Base-by-base conservation (phyloP, 805 yeast species). In the Saccharomyces kudriavzevii region DNA sequence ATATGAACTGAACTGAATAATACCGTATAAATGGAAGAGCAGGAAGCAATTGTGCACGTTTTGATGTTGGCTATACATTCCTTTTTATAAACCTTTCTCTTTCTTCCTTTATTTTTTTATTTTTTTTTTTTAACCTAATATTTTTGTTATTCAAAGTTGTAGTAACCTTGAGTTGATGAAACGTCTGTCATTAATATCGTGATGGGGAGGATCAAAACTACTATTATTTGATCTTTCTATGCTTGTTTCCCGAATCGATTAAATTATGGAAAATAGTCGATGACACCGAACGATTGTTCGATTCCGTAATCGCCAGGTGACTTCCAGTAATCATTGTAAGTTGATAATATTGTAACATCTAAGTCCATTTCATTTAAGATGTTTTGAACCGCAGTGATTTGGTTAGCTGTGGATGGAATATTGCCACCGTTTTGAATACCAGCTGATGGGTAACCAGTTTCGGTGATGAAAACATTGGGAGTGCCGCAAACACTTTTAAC, bases 271-370 rank as follows among this genome's bases (percentile, higher is more conserved):
- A 66, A 51, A 25, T 62, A 45, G 43, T 75, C 68, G 54, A 79
- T 74, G 58, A 81, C 74, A 63, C 97, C 97, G 63, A 91, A 91
- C 51, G 81, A 82, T 72, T 89, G 96, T 72, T 91, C 97, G 65
- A 91, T 83, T 57, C 85, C 87, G 68, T 88, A 85, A 2, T 77
- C 75, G 54, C 97, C 97, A 25, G 97, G 90, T 10, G 65, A 63
- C 68, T 91, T 91, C 97, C 97, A 91, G 70, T 71, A 76, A 69
- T 91, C 97, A 64, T 91, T 75, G 70, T 72, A 89, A n/a, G 90
- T 83, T 22, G 96, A 82, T 64, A 91, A 76, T 54, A 91, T 78
- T 3, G 91, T 85, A 49, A 81, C 80, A 48, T 84, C 81, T 35
- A 80, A 74, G 45, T 83, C 81, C 49, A 84, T 70, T 27, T 73